Base-by-base conservation (phyloP, 169 alveolate genomes). In the Prorocentrum cordatum region DNA sequence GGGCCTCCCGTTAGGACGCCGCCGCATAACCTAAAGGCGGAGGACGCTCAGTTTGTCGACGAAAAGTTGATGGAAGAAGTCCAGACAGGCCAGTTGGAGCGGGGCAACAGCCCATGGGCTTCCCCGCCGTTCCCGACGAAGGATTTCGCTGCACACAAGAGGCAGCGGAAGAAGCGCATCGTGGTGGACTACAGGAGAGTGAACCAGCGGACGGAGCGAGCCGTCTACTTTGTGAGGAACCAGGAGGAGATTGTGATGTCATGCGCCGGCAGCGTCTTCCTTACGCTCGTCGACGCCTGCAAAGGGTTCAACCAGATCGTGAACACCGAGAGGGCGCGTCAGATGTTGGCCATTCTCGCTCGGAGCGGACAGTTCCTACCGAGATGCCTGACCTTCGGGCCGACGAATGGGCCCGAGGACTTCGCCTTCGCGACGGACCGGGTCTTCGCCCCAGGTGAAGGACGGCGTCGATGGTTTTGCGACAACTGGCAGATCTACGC, bases 351-450 rank as follows among this genome's bases (percentile, higher is more conserved):
- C 6, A 22, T 66, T 20, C 4, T 66, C 29, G 22, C 77, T 10
- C 27, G 77, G 27, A 14, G 50, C 20, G 77, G 77, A 3, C 77
- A 66, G 58, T 66, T 66, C 58, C n/a, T 66, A 0, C 77, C 77
- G 32, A 66, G 31, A 3, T 66, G 77, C 32, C 16, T 66, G 77
- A 66, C 77, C 18, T 66, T 66, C 16, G 77, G 77, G 24, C 77
- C 77, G 33, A 33, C 22, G 6, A 66, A 66, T 26, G 77, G 77
- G 9, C 77, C 77, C 18, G 77, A 66, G n/a, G 77, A 35, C 20
- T 66, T 66, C 33, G 77, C 77, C n/a, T 66, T 33, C 45, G 77
- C 35, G 2, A 38, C 35, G 32, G 77, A 66, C 58, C 58, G 77
- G n/a, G 4, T 66, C 7, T 66, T 33, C 50, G 50, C 77, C 18